Evolutionary conservation across 2,329 filamentous ascomycete species (phyloP).

Genomic region (Mollisia scopiformis): DNA sequence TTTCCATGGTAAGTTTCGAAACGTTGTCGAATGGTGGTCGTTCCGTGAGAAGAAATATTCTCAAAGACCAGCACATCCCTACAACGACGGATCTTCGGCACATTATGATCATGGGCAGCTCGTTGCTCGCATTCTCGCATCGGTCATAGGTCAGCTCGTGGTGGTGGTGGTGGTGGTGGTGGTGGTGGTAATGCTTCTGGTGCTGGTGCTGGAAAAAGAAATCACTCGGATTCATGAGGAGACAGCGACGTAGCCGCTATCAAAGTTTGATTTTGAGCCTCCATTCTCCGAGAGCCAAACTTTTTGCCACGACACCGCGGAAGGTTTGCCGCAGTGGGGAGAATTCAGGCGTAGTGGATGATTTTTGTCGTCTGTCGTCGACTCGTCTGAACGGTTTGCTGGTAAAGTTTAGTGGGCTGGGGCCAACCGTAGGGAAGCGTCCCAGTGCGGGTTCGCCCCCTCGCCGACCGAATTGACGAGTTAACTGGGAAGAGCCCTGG

Average conservation of each 20-base stretch:
- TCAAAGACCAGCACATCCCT: not conserved
- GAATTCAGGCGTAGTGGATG: too few species aligned
- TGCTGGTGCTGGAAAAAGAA: not conserved
- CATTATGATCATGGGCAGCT: not conserved
- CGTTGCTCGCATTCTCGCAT: not conserved
- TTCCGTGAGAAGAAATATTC: not conserved
- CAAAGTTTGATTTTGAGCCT: slow-evolving; percentile 4
- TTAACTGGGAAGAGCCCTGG: not conserved
- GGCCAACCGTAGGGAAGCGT: not conserved
- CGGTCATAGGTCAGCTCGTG: not conserved
- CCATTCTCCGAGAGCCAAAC: not conserved
- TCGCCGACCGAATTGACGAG: too few species aligned
- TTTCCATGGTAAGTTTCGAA: slow-evolving; percentile 1
- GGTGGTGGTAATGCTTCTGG: too few species aligned
- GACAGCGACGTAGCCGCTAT: not conserved
- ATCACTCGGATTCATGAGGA: not conserved
- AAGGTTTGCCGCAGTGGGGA: not conserved
- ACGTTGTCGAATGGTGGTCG: not conserved
- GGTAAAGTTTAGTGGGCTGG: not conserved
- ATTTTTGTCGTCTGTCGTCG: not conserved
- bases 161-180: too few species aligned
- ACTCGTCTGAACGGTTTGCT: not conserved
- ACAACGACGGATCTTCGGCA: not conserved
- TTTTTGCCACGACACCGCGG: slow-evolving; percentile 1
- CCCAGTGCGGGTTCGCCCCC: too few species aligned